Conservation (phyloP, 2,329 filamentous ascomycete species). For the Celoporthe dispersa region DNA sequence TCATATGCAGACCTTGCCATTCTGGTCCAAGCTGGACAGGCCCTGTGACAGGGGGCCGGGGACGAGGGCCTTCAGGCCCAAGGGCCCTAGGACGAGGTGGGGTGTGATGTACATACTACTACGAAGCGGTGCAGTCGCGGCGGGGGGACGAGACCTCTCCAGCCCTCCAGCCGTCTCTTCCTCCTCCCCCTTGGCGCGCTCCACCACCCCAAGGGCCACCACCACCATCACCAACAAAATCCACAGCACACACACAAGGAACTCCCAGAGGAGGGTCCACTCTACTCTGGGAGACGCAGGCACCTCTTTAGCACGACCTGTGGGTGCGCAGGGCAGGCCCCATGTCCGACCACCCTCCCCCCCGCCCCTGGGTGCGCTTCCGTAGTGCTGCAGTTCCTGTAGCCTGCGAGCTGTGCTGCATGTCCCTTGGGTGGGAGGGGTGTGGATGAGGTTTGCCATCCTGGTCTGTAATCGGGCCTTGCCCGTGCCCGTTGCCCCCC, state of each 20-base stretch:
- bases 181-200: not conserved
- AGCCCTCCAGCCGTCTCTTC: not conserved
- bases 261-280: not conserved
- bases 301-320: not conserved
- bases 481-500: not conserved
- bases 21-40: not conserved
- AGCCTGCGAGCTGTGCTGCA: conserved; percentile 2
- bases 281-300: conserved; percentile 4
- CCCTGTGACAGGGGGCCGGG: not conserved
- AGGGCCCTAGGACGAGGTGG: not conserved
- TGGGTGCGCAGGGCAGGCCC: not conserved
- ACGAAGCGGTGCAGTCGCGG: not conserved
- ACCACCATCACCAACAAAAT: not conserved
- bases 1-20: not conserved
- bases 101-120: not conserved
- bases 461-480: conserved; percentile 11
- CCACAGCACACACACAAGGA: not conserved
- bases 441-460: not conserved
- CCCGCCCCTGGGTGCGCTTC: not conserved
- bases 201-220: not conserved
- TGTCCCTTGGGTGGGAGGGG: not conserved
- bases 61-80: not conserved
- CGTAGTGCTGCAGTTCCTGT: not conserved
- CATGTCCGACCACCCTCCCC: not conserved
- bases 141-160: not conserved